These are phyloP conservation scores for Inga leiocalycina DNA, from an alignment of 306 rosid species.

Conservation along the genomic window DNA sequence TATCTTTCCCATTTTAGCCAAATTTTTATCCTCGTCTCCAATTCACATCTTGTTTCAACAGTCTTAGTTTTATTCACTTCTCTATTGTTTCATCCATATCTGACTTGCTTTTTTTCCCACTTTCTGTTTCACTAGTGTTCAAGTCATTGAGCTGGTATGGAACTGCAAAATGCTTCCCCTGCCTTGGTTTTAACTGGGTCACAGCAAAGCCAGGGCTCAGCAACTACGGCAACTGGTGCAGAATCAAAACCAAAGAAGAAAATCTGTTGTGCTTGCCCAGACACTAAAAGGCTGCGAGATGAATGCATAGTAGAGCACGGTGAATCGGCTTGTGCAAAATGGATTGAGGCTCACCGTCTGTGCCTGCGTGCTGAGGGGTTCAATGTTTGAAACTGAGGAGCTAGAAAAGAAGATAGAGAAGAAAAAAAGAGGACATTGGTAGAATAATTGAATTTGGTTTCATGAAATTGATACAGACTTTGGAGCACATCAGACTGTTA, in stretches of 20 bases:
- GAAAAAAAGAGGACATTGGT: background rate
- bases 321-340: conserved; percentile 74
- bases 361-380: conserved; percentile 94
- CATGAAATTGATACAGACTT: conserved; percentile 21
- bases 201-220: conserved; percentile 36
- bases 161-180: conserved; percentile 44
- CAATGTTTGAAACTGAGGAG: conserved; percentile 54
- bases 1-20: background rate
- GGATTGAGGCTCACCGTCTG: conserved; percentile 83
- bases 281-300: conserved; percentile 72
- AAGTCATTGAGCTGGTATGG: conserved; percentile 38
- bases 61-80: conserved; percentile 11
- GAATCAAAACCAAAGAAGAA: conserved; percentile 73
- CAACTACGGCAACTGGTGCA: conserved; percentile 14
- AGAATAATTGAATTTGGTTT: conserved; percentile 1
- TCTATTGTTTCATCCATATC: background rate
- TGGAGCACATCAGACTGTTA: conserved; percentile 20
- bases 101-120: background rate
- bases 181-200: conserved; percentile 28
- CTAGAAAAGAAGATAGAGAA: background rate
- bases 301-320: conserved; percentile 95
- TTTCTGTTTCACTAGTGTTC: conserved; percentile 39
- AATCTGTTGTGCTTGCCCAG: conserved; percentile 91
- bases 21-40: conserved; percentile 16
- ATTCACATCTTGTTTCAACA: background rate